A percentile compares a stretch with the other conserved stretches of the same genome.
Evolutionary conservation across 2,329 filamentous ascomycete species (phyloP).

Genomic region (Pseudocercospora eumusae): DNA sequence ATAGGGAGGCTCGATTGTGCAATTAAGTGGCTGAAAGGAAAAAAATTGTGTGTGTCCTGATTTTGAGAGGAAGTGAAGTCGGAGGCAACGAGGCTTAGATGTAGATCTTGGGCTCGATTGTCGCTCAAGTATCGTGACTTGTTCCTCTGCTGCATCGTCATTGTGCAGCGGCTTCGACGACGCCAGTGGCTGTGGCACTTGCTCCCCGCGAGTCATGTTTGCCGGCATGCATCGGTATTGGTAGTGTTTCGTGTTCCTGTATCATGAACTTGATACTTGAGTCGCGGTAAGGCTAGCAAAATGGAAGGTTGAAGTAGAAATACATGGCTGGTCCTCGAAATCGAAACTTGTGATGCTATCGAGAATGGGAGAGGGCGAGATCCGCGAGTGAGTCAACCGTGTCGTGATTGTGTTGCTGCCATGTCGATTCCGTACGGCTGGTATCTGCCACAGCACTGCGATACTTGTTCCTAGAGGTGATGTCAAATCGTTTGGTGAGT

Average conservation of each 20-base stretch:
- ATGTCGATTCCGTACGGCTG: slow-evolving; percentile 2
- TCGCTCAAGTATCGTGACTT: neutral
- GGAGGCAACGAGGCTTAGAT: slow-evolving; percentile 2
- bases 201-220: neutral
- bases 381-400: neutral
- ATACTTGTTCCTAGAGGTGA: slow-evolving; percentile 6
- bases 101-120: slow-evolving; percentile 4
- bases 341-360: neutral
- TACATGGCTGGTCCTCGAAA: neutral
- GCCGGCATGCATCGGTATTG: slow-evolving; percentile 1
- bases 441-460: neutral
- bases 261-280: neutral
- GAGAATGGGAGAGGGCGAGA: neutral
- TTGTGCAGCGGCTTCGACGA: slow-evolving; percentile 5
- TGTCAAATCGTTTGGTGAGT: neutral
- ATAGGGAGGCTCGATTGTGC: neutral
- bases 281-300: neutral
- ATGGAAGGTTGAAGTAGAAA: slow-evolving; percentile 2
- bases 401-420: neutral
- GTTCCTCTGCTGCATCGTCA: neutral
- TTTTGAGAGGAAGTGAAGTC: neutral
- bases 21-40: neutral
- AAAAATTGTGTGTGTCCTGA: neutral
- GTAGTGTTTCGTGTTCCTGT: slow-evolving; percentile 8
- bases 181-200: slow-evolving; percentile 1